Conservation (phyloP, 2,329 filamentous ascomycete species). For the Parafenestella ontariensis region DNA sequence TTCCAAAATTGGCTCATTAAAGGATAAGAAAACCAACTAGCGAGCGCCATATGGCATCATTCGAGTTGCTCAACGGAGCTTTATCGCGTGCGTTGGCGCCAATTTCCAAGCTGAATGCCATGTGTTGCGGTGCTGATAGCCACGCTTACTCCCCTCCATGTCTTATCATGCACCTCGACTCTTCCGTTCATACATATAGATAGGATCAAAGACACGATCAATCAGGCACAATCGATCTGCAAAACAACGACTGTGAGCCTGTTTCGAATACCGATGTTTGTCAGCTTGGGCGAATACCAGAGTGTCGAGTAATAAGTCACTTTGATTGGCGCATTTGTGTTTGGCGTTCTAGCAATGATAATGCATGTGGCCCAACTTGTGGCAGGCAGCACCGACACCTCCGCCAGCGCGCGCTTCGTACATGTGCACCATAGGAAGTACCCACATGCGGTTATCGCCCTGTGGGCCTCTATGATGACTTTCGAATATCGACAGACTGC, state of each 20-base stretch:
- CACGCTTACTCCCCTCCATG: neutral
- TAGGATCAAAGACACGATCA: neutral
- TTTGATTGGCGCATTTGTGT: neutral
- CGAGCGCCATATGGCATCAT: neutral
- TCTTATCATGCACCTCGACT: neutral
- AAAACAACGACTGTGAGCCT: neutral
- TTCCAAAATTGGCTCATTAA: neutral
- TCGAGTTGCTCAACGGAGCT: neutral
- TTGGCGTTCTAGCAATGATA: neutral
- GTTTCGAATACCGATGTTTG: neutral
- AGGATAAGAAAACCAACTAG: neutral
- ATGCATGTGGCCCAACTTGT: neutral
- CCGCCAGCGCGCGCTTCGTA: neutral
- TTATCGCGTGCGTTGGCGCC: neutral
- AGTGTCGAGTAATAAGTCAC: neutral
- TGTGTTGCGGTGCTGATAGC: neutral
- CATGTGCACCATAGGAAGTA: neutral
- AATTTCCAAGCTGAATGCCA: neutral
- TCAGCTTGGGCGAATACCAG: neutral
- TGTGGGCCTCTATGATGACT: no score
- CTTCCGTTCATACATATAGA: neutral
- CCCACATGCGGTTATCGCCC: neutral
- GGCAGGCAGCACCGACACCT: neutral
- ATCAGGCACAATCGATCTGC: neutral
- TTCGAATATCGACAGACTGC: neutral